Evolutionary conservation across 306 rosid species (phyloP), one percentile per base, ranked within the genome.

Genomic region (Pterocarpus santalinus): DNA sequence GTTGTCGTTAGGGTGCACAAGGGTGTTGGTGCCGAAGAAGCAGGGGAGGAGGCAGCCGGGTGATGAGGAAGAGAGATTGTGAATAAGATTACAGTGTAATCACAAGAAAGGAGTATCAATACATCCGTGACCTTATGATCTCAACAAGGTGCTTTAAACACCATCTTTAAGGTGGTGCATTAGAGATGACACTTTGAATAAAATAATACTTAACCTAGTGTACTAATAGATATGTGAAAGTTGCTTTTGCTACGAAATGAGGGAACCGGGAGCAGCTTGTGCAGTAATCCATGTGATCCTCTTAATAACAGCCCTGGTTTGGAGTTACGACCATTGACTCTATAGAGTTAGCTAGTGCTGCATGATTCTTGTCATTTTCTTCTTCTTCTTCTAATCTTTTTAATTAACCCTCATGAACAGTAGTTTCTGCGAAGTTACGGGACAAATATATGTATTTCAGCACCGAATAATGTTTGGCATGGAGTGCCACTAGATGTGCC

Each of bases 251-350:
- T 35, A 11, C 6, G 33, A 16, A 17, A 39, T 9, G 60, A 12
- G 73, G 58, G 60, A 78, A 56, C 16, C 52, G 11, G 74, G 81
- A 77, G 56, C 74, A 78, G 69, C 69, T 69, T 78, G 9, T 78
- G 82, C 68, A 78, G 33, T 44, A 57, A 69, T 43, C 82, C 82
- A 78, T n/a, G 82, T 78, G 82, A 66, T 67, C 44, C 66, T 77
- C 76, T 39, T 52, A 36, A 65, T 38, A 11, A 22, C 81, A 36
- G 12, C 73, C 82, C 44, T 28, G 39, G 13, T 56, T 78, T 78
- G 58, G 67, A 39, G 46, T 78, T 41, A 67, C 13, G 4, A 65
- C 67, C 22, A 14, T 66, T 78, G 22, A 78, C 46, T 52, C 55
- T 52, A 22, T 65, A 2, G 6, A 33, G 4, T 10, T 73, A 73